These are phyloP conservation scores for Blastobotrys elegans DNA, from an alignment of 1,139 yeast species.

Conservation along the genomic window DNA sequence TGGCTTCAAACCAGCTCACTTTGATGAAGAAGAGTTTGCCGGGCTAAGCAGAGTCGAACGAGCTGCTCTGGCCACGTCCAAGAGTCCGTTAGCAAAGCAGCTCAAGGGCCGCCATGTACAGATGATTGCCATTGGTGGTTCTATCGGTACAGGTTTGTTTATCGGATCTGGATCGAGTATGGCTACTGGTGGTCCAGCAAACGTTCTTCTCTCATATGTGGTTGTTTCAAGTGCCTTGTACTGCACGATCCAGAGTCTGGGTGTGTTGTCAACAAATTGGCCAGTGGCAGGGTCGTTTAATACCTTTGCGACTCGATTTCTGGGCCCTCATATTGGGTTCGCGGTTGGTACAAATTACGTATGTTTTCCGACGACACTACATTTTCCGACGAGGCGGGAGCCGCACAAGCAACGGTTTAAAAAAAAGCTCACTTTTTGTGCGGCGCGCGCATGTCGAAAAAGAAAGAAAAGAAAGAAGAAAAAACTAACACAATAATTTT, in stretches of 20 bases:
- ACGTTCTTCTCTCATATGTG: slow-evolving; percentile 51
- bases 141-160: slow-evolving; percentile 72
- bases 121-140: slow-evolving; percentile 86
- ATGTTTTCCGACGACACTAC: no score
- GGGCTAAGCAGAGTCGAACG: slow-evolving; percentile 19
- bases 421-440: no score
- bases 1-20: slow-evolving; percentile 28
- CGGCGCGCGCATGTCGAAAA: slow-evolving; percentile 9
- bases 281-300: slow-evolving; percentile 62
- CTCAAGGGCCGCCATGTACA: slow-evolving; percentile 63
- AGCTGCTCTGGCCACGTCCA: slow-evolving; percentile 37
- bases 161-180: slow-evolving; percentile 62
- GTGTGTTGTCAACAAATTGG: slow-evolving; percentile 56
- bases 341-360: slow-evolving; percentile 82
- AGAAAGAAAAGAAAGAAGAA: no score
- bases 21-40: slow-evolving; percentile 27
- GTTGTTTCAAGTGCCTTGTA: slow-evolving; percentile 27
- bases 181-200: slow-evolving; percentile 61
- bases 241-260: slow-evolving; percentile 53
- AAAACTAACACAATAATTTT: neutral
- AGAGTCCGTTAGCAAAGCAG: slow-evolving; percentile 62
- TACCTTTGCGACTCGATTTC: slow-evolving; percentile 49
- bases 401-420: no score
- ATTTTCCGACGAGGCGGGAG: no score
- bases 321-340: slow-evolving; percentile 67